phyloP scores from a whole-genome alignment of 768 basidiomycete species.

The Hygrocybe coccinea region DNA sequence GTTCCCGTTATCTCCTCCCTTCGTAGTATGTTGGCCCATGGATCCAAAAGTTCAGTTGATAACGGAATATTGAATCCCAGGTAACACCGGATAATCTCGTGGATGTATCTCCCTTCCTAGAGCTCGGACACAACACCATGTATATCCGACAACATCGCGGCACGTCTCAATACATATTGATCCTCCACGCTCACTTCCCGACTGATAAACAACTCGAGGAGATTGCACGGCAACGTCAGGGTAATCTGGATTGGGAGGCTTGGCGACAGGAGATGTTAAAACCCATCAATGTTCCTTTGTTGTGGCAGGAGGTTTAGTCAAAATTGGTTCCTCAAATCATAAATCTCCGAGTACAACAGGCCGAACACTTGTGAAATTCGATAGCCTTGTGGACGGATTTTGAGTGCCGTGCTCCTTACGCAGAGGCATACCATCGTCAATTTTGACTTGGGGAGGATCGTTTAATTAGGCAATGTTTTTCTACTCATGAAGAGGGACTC shows the following conservation, averaged over 20 bases:
- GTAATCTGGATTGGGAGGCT: constrained; percentile 38
- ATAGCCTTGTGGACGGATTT: too few species aligned
- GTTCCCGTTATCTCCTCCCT: constrained; percentile 42
- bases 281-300: too few species aligned
- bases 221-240: constrained; percentile 26
- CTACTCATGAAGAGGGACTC: too few species aligned
- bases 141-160: constrained; percentile 41
- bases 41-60: neutral
- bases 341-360: too few species aligned
- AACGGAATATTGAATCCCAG: constrained; percentile 23
- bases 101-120: constrained; percentile 46
- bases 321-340: too few species aligned
- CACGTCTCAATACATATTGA: constrained; percentile 42
- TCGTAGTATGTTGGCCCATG: constrained; percentile 27
- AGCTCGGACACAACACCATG: constrained; percentile 39
- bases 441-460: too few species aligned
- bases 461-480: too few species aligned
- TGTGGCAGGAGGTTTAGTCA: too few species aligned
- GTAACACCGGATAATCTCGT: constrained; percentile 45
- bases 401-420: too few species aligned
- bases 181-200: constrained; percentile 48
- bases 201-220: constrained; percentile 41
- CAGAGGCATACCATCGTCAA: too few species aligned
- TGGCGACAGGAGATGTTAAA: constrained; percentile 36
- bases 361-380: too few species aligned